Evolutionary conservation across 208 protist species (phyloP).

Genomic region (Trypanosoma grayi): DNA sequence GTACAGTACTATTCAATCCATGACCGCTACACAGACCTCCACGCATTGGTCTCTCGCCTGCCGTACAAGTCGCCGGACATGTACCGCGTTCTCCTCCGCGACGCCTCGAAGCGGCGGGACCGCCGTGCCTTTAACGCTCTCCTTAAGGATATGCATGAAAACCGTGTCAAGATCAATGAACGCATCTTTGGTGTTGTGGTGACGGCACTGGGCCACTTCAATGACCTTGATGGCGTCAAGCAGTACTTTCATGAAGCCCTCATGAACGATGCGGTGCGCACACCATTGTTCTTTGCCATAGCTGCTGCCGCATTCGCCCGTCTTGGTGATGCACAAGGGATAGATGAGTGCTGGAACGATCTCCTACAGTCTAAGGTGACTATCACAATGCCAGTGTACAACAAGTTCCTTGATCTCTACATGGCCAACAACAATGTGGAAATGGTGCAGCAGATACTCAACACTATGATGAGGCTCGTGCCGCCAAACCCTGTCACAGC

Average conservation of each 20-base stretch:
- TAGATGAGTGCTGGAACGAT: conserved; percentile 80
- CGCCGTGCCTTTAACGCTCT: conserved; percentile 47
- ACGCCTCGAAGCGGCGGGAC: conserved; percentile 61
- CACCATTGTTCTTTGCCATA: conserved; percentile 80
- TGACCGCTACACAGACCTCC: conserved; percentile 46
- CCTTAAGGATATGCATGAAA: conserved; percentile 43
- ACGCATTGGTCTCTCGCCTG: conserved; percentile 57
- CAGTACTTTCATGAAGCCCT: conserved; percentile 58
- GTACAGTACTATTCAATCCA: conserved; percentile 61
- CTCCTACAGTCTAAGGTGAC: conserved; percentile 68
- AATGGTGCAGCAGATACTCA: conserved; percentile 85
- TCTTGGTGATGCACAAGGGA: conserved; percentile 44
- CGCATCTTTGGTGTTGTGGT: conserved; percentile 78
- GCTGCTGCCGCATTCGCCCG: conserved; percentile 67
- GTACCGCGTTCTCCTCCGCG: conserved; percentile 75
- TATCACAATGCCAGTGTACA: conserved; percentile 88
- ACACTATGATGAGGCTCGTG: conserved; percentile 90
- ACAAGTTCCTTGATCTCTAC: conserved; percentile 88
- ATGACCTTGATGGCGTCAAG: conserved; percentile 64
- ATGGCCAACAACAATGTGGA: conserved; percentile 79
- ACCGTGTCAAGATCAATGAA: conserved; percentile 61
- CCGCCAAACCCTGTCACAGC: conserved; percentile 88
- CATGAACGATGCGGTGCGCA: conserved; percentile 38
- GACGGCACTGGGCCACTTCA: conserved; percentile 55
- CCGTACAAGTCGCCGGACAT: conserved; percentile 65